Evolutionary conservation across 202 grass and related monocot species (phyloP), one percentile per base, ranked within the genome.

Genomic region (Hordeum pubiflorum): DNA sequence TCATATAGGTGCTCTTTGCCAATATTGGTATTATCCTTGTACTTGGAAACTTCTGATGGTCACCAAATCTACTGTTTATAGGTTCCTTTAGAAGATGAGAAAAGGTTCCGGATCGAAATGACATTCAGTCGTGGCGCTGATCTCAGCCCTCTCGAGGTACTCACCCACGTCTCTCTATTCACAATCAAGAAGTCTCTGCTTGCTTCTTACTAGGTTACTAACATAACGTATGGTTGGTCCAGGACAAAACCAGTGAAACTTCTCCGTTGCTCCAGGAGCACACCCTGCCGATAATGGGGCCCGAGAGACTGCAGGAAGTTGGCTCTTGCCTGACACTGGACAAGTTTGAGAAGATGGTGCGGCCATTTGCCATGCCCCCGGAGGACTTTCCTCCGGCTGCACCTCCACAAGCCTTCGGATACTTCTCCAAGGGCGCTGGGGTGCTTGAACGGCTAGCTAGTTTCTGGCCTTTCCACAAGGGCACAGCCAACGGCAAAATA

Each of bases 31-130:
- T 55, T 55, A 55, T 55, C 52, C 18, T 0, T 55, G n/a, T 54
- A 38, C n/a, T 67, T 76, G 5, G 6, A 59, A 81, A 27, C 36
- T 67, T 82, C 37, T 21, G 46, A 78, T 72, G 80, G 33, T 36
- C 52, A 77, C 43, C 40, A 40, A 23, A 37, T 44, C 20, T 69
- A 22, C n/a, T 68, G 27, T 81, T 72, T 90, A 32, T 90, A 99
- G 96, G 90, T 95, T 80, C 83, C 96, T 67, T 77, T 99, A 78
- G 96, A 99, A 87, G 92, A 99, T 23, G 92, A 91, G 57, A 91
- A 85, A 88, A 95, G 92, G 84, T 99, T 99, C 74, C 91, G 96
- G 40, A 91, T 99, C 73, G 96, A 99, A 85, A 99, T 96, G 96
- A 96, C 90, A 4, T 99, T 99, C 75, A 99, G 96, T 81, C 86